Percentiles rank a stretch among this genome's conserved stretches.
Conservation (phyloP, 1,284 basidiomycete genomes). For the Rhodotorula sp. region DNA sequence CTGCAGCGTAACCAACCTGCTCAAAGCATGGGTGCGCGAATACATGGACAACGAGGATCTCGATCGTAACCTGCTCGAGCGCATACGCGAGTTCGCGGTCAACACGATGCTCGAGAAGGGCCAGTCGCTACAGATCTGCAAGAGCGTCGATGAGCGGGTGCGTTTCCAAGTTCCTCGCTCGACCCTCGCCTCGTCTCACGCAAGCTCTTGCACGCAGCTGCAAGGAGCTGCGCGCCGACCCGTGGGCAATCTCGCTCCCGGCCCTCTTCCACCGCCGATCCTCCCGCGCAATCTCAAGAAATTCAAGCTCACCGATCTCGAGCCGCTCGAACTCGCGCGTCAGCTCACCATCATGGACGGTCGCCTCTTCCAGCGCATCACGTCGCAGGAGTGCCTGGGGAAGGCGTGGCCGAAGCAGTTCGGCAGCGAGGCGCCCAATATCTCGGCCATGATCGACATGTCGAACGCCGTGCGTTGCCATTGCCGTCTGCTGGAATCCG, state of each 20-base stretch:
- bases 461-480: constrained; percentile 73
- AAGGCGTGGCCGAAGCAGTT: constrained; percentile 53
- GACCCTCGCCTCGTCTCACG: no score
- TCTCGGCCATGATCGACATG: constrained; percentile 85
- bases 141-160: constrained; percentile 51
- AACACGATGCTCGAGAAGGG: constrained; percentile 47
- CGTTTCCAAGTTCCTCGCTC: no score
- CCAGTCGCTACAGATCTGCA: constrained; percentile 48
- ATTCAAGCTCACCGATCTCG: constrained; percentile 81
- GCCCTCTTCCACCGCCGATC: constrained; percentile 66
- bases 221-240: constrained; percentile 43
- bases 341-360: constrained; percentile 94
- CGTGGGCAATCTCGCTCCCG: constrained; percentile 45
- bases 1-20: constrained; percentile 50
- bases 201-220: constrained; percentile 20
- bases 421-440: constrained; percentile 61
- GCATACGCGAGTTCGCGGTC: constrained; percentile 49
- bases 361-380: constrained; percentile 81
- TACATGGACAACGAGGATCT: constrained; percentile 51
- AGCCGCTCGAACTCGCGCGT: constrained; percentile 85
- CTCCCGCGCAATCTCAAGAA: constrained; percentile 72
- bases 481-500: background rate
- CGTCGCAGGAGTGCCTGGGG: constrained; percentile 83
- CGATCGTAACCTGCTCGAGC: constrained; percentile 43
- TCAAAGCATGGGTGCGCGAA: constrained; percentile 54